phyloP scores from a whole-genome alignment of 805 yeast species.

The Metschnikowia shivogae region DNA sequence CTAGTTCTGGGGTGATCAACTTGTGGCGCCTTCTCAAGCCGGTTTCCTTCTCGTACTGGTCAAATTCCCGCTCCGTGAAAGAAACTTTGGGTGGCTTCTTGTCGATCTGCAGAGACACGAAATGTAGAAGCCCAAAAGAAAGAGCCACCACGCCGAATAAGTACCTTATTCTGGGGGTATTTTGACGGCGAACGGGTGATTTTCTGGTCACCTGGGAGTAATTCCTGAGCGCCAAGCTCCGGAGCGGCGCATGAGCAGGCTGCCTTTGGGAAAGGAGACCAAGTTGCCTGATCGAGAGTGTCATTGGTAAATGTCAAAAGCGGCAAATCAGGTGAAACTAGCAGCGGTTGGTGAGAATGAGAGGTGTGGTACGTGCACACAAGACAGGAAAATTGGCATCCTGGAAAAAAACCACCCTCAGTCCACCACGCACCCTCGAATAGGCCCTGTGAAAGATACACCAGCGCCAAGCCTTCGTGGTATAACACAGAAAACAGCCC shows the following conservation, averaged over 20 bases:
- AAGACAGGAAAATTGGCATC: constrained; percentile 1
- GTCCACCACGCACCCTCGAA: background rate
- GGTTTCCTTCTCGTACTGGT: constrained; percentile 43
- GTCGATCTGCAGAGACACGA: constrained; percentile 28
- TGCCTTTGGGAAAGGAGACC: background rate
- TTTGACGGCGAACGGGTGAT: constrained; percentile 6
- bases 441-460: background rate
- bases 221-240: background rate
- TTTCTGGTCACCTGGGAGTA: constrained; percentile 5
- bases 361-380: background rate
- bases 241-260: background rate
- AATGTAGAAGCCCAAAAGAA: constrained; percentile 30
- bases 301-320: background rate
- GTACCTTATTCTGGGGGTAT: constrained; percentile 32
- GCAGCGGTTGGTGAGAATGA: background rate
- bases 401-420: constrained; percentile 1
- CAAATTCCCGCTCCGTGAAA: constrained; percentile 47
- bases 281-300: background rate
- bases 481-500: background rate
- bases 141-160: constrained; percentile 32
- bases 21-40: constrained; percentile 50
- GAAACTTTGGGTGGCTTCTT: constrained; percentile 34
- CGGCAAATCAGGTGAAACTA: background rate
- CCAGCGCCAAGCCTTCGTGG: background rate
- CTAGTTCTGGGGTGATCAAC: constrained; percentile 34